Percentiles rank a stretch among this genome's conserved stretches.
Evolutionary conservation across 148 eudicot species (phyloP).

Genomic region (Selenicereus undatus): DNA sequence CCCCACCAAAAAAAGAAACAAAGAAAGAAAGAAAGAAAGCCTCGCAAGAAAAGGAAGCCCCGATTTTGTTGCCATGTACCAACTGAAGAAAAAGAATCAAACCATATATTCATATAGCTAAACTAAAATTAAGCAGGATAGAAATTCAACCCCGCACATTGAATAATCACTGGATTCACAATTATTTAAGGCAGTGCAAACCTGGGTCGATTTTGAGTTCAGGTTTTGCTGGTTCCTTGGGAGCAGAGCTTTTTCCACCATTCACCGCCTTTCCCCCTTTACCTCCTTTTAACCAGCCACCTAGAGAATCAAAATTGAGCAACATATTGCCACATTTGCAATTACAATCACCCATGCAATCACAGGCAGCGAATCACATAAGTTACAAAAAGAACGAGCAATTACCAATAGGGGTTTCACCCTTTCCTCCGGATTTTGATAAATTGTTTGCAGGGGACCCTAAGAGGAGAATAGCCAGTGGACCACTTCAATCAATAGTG

Average conservation of each 20-base stretch:
- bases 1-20: neutral
- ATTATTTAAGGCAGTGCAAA: constrained; percentile 22
- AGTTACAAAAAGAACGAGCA: neutral
- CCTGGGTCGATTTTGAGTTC: constrained; percentile 61
- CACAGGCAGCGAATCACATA: constrained; percentile 1
- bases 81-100: neutral
- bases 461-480: constrained; percentile 1
- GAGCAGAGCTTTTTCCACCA: constrained; percentile 42
- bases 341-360: neutral
- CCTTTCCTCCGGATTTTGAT: constrained; percentile 48
- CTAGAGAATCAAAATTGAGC: constrained; percentile 14
- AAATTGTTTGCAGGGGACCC: constrained; percentile 17
- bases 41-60: neutral
- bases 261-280: constrained; percentile 54
- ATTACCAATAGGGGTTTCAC: constrained; percentile 31
- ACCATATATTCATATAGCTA: neutral
- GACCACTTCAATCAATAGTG: neutral
- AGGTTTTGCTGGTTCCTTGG: constrained; percentile 38
- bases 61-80: neutral
- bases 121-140: neutral
- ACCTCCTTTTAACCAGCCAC: constrained; percentile 44
- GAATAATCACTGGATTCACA: too few relatives aligned
- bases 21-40: neutral
- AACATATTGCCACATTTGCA: constrained; percentile 5
- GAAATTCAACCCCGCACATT: neutral